phyloP scores from a whole-genome alignment of 2,329 filamentous ascomycete genomes.

The Annulohypoxylon truncatum region DNA sequence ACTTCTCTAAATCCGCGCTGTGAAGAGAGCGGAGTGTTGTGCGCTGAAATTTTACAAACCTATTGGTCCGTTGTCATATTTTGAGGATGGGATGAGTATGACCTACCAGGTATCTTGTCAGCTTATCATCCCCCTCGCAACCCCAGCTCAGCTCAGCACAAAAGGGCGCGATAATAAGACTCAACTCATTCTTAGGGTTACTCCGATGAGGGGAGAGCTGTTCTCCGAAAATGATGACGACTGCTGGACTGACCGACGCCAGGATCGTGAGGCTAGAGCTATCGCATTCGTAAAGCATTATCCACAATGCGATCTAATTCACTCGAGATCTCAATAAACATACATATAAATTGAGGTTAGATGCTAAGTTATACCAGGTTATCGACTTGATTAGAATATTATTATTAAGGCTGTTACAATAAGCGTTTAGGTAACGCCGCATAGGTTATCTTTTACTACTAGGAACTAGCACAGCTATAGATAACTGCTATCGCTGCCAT shows the following conservation, averaged over 20 bases:
- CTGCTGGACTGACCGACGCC: background rate
- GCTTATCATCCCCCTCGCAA: slow-evolving; percentile 2
- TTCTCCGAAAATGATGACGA: background rate
- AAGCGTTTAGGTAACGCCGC: slow-evolving; percentile 9
- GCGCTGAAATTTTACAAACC: background rate
- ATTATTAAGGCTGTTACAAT: slow-evolving; percentile 10
- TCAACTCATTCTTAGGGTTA: background rate
- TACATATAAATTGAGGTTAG: background rate
- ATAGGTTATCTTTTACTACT: slow-evolving; percentile 1
- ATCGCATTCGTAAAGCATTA: background rate
- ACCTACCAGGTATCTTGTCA: background rate
- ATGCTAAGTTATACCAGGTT: slow-evolving; percentile 1
- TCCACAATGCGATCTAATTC: background rate
- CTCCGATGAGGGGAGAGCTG: background rate
- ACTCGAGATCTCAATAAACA: background rate
- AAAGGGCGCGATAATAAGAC: slow-evolving; percentile 7
- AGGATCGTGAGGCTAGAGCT: background rate
- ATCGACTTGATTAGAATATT: slow-evolving; percentile 22
- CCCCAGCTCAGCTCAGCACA: background rate
- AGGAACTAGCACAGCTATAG: slow-evolving; percentile 3
- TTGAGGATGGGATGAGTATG: background rate
- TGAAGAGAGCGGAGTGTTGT: background rate
- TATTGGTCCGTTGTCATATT: background rate
- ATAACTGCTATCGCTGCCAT: slow-evolving; percentile 13
- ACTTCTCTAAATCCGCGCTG: background rate